These are phyloP conservation scores for Astrothelium subdiscretum DNA, from an alignment of 495 filamentous ascomycete genomes.

Conservation along the genomic window DNA sequence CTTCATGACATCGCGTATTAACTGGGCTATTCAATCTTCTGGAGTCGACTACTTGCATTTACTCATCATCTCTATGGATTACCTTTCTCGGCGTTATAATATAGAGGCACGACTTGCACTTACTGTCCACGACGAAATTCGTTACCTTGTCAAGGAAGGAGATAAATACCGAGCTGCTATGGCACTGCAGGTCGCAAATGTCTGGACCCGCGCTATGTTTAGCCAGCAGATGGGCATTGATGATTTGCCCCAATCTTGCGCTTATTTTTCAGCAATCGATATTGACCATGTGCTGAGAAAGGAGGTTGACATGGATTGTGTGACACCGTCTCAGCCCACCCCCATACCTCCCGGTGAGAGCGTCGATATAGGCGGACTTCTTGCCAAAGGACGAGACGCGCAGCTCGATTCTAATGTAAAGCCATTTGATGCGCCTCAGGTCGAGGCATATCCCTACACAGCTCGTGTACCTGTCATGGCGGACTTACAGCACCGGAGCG, in stretches of 20 bases:
- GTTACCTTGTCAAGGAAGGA: slow-evolving; percentile 76
- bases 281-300: slow-evolving; percentile 90
- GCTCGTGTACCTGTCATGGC: slow-evolving; percentile 73
- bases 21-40: slow-evolving; percentile 97
- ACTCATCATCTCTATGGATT: slow-evolving; percentile 88
- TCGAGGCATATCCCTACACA: slow-evolving; percentile 51
- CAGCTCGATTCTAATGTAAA: slow-evolving; percentile 51
- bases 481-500: slow-evolving; percentile 35
- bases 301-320: slow-evolving; percentile 94
- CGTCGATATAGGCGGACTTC: slow-evolving; percentile 62
- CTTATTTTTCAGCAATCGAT: slow-evolving; percentile 91
- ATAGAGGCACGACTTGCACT: slow-evolving; percentile 75
- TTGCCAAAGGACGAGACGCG: slow-evolving; percentile 53
- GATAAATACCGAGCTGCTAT: slow-evolving; percentile 82
- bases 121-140: slow-evolving; percentile 95
- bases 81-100: slow-evolving; percentile 76
- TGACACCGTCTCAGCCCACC: slow-evolving; percentile 74
- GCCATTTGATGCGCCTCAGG: slow-evolving; percentile 38
- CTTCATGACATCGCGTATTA: slow-evolving; percentile 93
- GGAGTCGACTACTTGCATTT: slow-evolving; percentile 97
- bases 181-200: slow-evolving; percentile 85
- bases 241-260: slow-evolving; percentile 85
- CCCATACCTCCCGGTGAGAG: slow-evolving; percentile 78
- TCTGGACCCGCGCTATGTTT: slow-evolving; percentile 97
- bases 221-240: slow-evolving; percentile 91